These are phyloP conservation scores for Decorospora gaudefroyi DNA, from an alignment of 2,329 filamentous ascomycete genomes.

Conservation along the genomic window DNA sequence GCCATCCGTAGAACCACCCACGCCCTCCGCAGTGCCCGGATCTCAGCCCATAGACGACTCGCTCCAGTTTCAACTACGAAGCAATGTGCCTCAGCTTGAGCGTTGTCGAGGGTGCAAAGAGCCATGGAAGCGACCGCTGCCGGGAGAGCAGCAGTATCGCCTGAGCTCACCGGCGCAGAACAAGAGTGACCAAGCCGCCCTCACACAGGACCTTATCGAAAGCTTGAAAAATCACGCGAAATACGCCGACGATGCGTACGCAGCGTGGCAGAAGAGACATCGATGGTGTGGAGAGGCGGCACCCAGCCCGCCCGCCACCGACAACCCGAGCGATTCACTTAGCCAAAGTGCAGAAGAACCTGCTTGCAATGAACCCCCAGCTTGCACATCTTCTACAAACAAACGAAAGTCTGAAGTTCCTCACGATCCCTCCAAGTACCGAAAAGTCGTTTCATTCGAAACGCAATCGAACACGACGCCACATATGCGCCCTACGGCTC, in stretches of 20 bases:
- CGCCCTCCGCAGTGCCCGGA: conserved; percentile 1
- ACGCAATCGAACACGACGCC: conserved; percentile 13
- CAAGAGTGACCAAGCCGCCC: conserved; percentile 18
- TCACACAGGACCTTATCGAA: conserved; percentile 24
- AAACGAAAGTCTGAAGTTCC: conserved; percentile 28
- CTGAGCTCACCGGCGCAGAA: conserved; percentile 21
- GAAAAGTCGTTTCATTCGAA: conserved; percentile 18
- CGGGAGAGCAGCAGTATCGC: conserved; percentile 15
- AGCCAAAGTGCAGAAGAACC: conserved; percentile 6
- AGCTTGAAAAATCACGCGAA: conserved; percentile 22
- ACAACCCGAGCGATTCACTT: conserved; percentile 8
- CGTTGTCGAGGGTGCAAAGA: conserved; percentile 28
- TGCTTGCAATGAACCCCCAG: neutral
- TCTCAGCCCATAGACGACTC: conserved; percentile 8
- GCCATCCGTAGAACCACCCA: conserved; percentile 14
- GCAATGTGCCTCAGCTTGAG: conserved; percentile 25
- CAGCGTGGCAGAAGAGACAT: conserved; percentile 6
- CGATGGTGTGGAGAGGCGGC: conserved; percentile 5
- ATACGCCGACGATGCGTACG: conserved; percentile 26
- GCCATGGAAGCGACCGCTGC: conserved; percentile 27
- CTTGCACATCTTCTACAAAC: conserved; percentile 10
- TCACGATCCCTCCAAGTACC: conserved; percentile 21
- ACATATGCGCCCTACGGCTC: conserved; percentile 20
- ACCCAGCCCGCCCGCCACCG: conserved; percentile 9
- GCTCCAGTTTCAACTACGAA: conserved; percentile 10